Evolutionary conservation across 164 flowering plant species (phyloP).

Genomic region (Warburgia ugandensis): DNA sequence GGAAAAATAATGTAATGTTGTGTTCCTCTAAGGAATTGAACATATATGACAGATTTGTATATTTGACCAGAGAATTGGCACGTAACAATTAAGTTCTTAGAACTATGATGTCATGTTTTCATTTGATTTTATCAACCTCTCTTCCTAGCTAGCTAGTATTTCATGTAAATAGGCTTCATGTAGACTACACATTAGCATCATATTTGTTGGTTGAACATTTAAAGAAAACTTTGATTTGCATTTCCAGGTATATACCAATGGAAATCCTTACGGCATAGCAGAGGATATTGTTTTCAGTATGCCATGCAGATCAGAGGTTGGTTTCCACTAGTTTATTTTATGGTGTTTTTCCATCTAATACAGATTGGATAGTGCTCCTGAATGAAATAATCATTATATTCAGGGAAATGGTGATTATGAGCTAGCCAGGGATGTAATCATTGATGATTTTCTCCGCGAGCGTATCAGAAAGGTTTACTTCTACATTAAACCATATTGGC

Average conservation of each 20-base stretch:
- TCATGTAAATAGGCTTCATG: not conserved
- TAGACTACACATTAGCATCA: not conserved
- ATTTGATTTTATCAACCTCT: no score
- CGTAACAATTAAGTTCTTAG: no score
- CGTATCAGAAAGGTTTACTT: slow-evolving; percentile 62
- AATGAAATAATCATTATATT: no score
- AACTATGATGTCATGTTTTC: no score
- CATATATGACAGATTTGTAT: no score
- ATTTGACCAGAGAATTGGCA: no score
- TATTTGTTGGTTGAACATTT: not conserved
- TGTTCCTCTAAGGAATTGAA: no score
- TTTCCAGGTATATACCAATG: slow-evolving; percentile 77
- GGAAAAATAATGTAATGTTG: no score
- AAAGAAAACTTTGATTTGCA: not conserved
- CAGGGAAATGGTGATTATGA: slow-evolving; percentile 97
- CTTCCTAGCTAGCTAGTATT: no score
- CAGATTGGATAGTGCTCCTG: no score
- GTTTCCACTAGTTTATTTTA: slow-evolving; percentile 1
- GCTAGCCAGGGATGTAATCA: slow-evolving; percentile 63
- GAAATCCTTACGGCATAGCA: slow-evolving; percentile 94
- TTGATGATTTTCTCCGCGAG: slow-evolving; percentile 73
- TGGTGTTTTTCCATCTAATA: no score
- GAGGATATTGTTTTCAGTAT: slow-evolving; percentile 94
- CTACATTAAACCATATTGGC: not conserved
- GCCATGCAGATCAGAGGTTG: slow-evolving; percentile 97